A percentile compares a stretch with the other conserved stretches of the same genome.
phyloP scores from a whole-genome alignment of 495 filamentous ascomycete species.

The Haplographium delicatum region DNA sequence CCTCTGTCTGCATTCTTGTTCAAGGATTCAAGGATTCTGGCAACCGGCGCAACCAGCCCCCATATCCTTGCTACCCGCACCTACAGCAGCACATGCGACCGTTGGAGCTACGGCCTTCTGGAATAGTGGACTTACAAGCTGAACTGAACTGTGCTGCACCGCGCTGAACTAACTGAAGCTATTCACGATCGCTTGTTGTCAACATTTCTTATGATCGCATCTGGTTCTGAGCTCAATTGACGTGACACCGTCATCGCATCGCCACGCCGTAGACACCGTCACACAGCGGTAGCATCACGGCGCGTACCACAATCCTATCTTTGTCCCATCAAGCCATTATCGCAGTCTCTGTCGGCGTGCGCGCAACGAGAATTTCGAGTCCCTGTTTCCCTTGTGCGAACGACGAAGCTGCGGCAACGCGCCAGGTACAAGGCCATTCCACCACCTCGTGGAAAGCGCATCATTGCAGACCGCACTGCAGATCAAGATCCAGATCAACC shows the following conservation, averaged over 20 bases:
- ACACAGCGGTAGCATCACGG: not conserved
- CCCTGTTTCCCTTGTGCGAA: not conserved
- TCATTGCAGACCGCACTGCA: too few species aligned
- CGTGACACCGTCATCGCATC: conserved; percentile 15
- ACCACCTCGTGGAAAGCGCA: conserved; percentile 1
- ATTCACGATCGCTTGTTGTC: conserved; percentile 9
- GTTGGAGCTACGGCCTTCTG: conserved; percentile 19
- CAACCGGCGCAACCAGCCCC: conserved; percentile 21
- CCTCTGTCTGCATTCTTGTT: conserved; percentile 9
- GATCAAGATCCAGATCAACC: conserved; percentile 1
- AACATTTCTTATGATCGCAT: not conserved
- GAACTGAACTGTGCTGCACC: too few species aligned
- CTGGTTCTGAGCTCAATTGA: conserved; percentile 2
- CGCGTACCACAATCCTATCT: conserved; percentile 7
- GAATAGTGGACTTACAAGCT: too few species aligned
- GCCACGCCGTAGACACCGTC: not conserved
- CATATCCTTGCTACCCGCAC: conserved; percentile 22
- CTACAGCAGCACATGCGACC: conserved; percentile 18
- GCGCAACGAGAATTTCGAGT: conserved; percentile 12
- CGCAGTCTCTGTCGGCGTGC: conserved; percentile 4
- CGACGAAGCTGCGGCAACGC: conserved; percentile 5
- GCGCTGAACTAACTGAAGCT: conserved; percentile 11
- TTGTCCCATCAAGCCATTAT: not conserved
- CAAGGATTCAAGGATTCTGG: conserved; percentile 17
- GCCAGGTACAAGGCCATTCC: not conserved